A percentile compares a stretch with the other conserved stretches of the same genome.
These are phyloP conservation scores for Apiotrichum montevideense DNA, from an alignment of 1,284 basidiomycete species.

Conservation along the genomic window DNA sequence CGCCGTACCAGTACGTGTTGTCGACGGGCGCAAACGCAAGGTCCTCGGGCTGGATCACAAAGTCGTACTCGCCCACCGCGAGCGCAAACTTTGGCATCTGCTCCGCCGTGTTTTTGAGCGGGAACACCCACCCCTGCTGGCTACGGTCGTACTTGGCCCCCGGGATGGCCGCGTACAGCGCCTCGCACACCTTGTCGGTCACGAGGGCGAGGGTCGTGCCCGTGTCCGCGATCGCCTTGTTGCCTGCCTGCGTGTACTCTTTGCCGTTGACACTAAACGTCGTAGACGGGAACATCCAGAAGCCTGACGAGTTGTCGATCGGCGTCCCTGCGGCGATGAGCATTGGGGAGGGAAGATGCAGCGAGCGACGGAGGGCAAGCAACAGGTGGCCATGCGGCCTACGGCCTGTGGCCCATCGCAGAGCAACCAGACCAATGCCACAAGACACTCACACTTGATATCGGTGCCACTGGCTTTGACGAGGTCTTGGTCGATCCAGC, in stretches of 20 bases:
- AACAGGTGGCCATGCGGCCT: too few species aligned
- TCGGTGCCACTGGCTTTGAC: conserved; percentile 1
- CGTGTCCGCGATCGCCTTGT: conserved; percentile 46
- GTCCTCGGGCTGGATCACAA: conserved; percentile 9
- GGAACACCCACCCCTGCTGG: conserved; percentile 5
- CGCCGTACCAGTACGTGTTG: conserved; percentile 6
- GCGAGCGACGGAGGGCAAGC: too few species aligned
- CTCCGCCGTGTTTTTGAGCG: neutral
- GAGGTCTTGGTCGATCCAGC: conserved; percentile 8
- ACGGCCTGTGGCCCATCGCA: too few species aligned
- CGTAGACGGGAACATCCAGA: conserved; percentile 7
- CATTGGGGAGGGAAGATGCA: too few species aligned
- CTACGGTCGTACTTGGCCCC: conserved; percentile 47
- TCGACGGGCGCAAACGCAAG: conserved; percentile 2
- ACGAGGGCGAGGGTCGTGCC: conserved; percentile 87
- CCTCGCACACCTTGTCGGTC: conserved; percentile 57
- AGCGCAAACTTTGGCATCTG: conserved; percentile 4
- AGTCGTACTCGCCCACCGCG: conserved; percentile 6
- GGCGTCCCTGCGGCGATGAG: conserved; percentile 1
- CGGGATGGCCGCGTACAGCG: conserved; percentile 70
- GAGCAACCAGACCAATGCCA: too few species aligned
- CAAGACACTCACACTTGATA: conserved; percentile 5
- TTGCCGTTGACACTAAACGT: conserved; percentile 15
- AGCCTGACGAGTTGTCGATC: conserved; percentile 6
- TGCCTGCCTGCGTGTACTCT: neutral